Base-by-base conservation (phyloP, 441 rosid genomes). In the Populus hybrid region DNA sequence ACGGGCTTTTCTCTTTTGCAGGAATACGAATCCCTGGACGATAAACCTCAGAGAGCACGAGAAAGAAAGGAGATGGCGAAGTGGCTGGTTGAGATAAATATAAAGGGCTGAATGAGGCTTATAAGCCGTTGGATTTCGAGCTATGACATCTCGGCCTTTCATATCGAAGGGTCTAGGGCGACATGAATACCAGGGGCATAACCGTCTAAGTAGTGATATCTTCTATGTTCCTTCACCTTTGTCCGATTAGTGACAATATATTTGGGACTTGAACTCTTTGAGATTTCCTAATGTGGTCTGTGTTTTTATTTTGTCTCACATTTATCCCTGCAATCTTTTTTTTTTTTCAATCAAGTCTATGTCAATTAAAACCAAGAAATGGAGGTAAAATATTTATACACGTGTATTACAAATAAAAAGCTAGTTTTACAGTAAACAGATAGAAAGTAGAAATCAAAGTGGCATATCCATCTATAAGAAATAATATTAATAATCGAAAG, bases 101-200 rank as follows among this genome's bases (percentile, higher is more conserved):
- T 50, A 35, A 78, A 71, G 57, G 10, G 10, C 6, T 12, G 21
- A 24, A 7, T 18, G 64, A 14, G 38, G 14, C 35, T 69, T 73
- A 16, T 69, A 1, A 26, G 59, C 76, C 82, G 80, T 80, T 66
- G 81, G 79, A 68, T 46, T 30, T 30, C 32, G 32, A 30, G 4
- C 32, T 30, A 30, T 30, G 32, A 30, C 32, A 30, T 30, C 32
- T 30, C 32, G 32, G 32, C 32, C 32, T 30, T 30, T 30, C 32
- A 30, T 30, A 3, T 30, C 32, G 32, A 30, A 30, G 32, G 32
- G 32, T 30, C 32, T 30, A 30, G 32, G 32, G 32, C 32, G 4
- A 30, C 67, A 23, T 1, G 5, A 20, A 32, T 3, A 69, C 0
- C 23, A 3, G 32, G 32, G 78, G 50, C 32, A 75, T 40, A 8